Base-by-base conservation (phyloP, 768 basidiomycete genomes). In the Boletus sp. region DNA sequence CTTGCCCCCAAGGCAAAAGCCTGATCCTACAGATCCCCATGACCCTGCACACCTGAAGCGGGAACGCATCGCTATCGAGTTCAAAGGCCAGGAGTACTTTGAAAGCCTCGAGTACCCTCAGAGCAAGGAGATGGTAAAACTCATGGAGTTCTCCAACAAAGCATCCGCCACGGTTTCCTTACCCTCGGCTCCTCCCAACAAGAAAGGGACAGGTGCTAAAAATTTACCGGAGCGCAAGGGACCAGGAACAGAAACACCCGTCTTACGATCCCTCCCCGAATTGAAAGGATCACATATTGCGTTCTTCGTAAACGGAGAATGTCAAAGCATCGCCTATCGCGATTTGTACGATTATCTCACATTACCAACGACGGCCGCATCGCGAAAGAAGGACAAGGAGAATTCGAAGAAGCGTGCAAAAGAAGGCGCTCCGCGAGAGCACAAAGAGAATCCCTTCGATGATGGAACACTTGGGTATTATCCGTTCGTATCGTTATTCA, bases 81-180 rank as follows among this genome's bases (percentile, higher is more conserved):
- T 93, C 74, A 97, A 96, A 73, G 92, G 92, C n/a, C 94, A 96
- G 73, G 90, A 93, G 60, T 94, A 95, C 70, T 98, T 98, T 71
- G 97, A 99, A 76, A 86, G 86, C 57, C 77, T 92, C 58, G 96
- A 98, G 71, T 98, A 97, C 70, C 74, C 85, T 10, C 84, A 86
- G 56, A 84, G 81, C 30, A 97, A 95, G 71, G 97, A 99, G 75
- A 98, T 98, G 97, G 77, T 82, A 12, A 78, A 86, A 37, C 83
- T 98, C 59, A 85, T 95, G 80, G 92, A 94, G 61, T 85, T 83
- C 67, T 80, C 83, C 45, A 80, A 77, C 15, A 89, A 88, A 70
- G 73, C 80, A 3, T 78, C 78, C 7, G 79, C 75, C 54, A 78
- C 83, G 5, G 75, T 79, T 4, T 82, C 84, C 37, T 74, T 84